Evolutionary conservation across 2,329 filamentous ascomycete genomes (phyloP), one percentile per base, ranked within the genome.

Genomic region (Waltergamsia citrina): DNA sequence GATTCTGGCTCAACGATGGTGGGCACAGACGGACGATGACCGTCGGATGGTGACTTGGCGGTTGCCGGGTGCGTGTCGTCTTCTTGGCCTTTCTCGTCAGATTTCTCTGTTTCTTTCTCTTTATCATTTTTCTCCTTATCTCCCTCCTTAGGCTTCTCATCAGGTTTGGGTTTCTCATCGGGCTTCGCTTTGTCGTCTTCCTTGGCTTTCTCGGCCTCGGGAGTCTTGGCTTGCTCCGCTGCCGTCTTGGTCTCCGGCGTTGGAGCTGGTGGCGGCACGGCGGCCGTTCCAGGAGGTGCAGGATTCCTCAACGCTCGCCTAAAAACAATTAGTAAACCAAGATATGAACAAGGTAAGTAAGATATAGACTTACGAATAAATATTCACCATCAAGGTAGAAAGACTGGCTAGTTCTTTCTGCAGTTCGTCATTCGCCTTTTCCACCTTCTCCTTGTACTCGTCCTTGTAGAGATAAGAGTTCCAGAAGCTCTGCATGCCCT

Each of bases 381-480:
- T 47, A 8, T 53, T 54, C 4, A 51, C 45, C 52, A 56, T 54
- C 2, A 54, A 36, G 17, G 42, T 51, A 17, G 47, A 51, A 1
- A 56, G 35, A 9, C 35, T 38, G 1, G 39, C 41, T 15, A 56
- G 18, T 27, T 56, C 48, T 29, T 44, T 50, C 28, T 56, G 47
- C 17, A 56, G 38, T 1, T 50, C 46, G 0, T 32, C 42, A 33
- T 56, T 51, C 3, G 52, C 49, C 11, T 43, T 25, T 28, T 51
- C 49, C 1, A 56, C 44, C 41, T 54, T 52, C n/a, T 43, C 46
- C 19, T 53, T 48, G 37, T 48, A 55, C 35, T 52, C 47, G 15
- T 48, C 41, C 35, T 53, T 53, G 7, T 56, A 56, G 19, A 40
- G 46, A 29, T 54, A 56, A 28, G 52, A 56, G 17, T 47, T 48